phyloP scores from a whole-genome alignment of 192 early-diverging fungal species.

The Pilaira anomala region DNA sequence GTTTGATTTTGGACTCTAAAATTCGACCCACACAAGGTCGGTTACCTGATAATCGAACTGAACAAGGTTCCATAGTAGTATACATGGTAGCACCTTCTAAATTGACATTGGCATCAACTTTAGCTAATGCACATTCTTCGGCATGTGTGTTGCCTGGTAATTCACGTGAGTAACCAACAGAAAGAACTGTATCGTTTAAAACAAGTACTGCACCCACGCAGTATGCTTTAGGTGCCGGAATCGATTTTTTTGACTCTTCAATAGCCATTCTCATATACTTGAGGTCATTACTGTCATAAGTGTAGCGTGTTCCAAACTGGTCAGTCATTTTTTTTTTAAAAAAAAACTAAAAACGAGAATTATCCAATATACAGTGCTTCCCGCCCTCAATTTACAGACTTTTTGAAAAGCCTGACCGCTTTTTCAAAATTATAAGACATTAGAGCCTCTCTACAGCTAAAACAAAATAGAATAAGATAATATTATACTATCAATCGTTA shows the following conservation, averaged over 20 bases:
- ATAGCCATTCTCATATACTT: conserved; percentile 83
- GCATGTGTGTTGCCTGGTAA: conserved; percentile 96
- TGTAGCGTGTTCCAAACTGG: conserved; percentile 15
- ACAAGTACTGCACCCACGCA: conserved; percentile 87
- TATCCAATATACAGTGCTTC: no score
- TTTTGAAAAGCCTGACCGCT: no score
- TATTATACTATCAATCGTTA: no score
- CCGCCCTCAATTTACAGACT: no score
- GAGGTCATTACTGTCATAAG: conserved; percentile 47
- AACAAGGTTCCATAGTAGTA: conserved; percentile 98
- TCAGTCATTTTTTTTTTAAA: conserved; percentile 8
- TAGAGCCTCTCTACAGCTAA: no score
- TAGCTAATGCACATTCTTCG: conserved; percentile 83
- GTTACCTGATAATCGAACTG: conserved; percentile 66
- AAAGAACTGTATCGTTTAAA: conserved; percentile 50
- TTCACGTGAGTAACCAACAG: conserved; percentile 90
- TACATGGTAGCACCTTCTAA: conserved; percentile 70
- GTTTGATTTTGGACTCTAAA: conserved; percentile 59
- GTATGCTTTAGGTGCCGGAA: conserved; percentile 79
- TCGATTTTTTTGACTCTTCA: conserved; percentile 73
- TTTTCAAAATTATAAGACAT: no score
- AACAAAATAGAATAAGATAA: no score
- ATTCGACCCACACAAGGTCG: conserved; percentile 73
- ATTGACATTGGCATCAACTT: conserved; percentile 45
- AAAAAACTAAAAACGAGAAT: no score